These are phyloP conservation scores for Chenopodium quinoa DNA, from an alignment of 148 eudicot species.

Conservation along the genomic window DNA sequence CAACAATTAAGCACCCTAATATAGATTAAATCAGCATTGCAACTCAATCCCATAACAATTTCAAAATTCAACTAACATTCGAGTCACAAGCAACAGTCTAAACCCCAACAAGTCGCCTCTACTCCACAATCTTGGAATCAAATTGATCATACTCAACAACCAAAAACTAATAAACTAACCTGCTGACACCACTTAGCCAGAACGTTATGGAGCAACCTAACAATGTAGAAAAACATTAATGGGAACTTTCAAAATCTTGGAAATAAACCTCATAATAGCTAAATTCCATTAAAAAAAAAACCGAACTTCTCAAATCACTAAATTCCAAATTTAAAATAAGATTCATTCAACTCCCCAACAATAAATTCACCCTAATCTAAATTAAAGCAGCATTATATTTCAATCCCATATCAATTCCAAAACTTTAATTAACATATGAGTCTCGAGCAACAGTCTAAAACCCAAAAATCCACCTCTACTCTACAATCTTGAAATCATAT, in stretches of 20 bases:
- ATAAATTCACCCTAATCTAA: neutral
- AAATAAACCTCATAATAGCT: too few relatives aligned
- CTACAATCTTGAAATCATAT: neutral
- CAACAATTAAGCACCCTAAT: too few relatives aligned
- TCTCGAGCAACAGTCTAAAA: neutral
- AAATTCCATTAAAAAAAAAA: too few relatives aligned
- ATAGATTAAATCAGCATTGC: too few relatives aligned
- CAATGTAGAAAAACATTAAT: too few relatives aligned
- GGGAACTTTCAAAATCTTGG: too few relatives aligned
- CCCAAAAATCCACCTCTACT: neutral
- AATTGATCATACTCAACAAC: neutral
- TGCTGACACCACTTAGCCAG: slow-evolving; percentile 96
- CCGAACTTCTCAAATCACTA: too few relatives aligned
- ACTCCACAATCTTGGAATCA: neutral
- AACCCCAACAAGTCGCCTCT: neutral
- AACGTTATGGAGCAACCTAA: slow-evolving; percentile 84
- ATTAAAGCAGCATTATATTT: neutral
- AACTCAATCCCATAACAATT: too few relatives aligned
- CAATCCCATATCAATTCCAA: neutral
- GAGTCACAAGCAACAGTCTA: neutral
- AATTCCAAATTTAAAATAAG: too few relatives aligned
- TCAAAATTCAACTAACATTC: neutral
- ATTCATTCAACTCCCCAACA: neutral
- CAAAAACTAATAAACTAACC: slow-evolving; percentile 32
- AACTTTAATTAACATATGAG: neutral